phyloP scores from a whole-genome alignment of 257 asterid genomes.

The Thymus quinquecostatus region DNA sequence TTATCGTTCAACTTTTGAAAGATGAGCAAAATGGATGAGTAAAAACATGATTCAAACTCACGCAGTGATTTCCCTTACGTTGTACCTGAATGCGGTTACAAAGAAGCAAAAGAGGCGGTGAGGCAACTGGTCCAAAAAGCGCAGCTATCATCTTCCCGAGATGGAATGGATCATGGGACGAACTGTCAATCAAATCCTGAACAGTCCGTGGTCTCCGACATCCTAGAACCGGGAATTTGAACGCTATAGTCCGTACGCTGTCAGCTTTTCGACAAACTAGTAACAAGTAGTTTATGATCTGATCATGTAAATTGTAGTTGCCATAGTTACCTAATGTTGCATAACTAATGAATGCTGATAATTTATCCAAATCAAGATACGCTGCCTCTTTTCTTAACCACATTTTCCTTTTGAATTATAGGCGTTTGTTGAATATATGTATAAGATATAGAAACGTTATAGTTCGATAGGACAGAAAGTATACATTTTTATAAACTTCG shows the following conservation, averaged over 20 bases:
- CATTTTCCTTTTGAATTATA: too few species aligned
- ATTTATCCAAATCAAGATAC: too few species aligned
- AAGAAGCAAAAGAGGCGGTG: slow-evolving; percentile 73
- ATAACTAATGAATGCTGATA: too few species aligned
- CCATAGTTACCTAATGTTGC: too few species aligned
- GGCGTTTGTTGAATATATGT: too few species aligned
- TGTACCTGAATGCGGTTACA: slow-evolving; percentile 74
- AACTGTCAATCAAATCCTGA: slow-evolving; percentile 55
- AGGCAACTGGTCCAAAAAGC: slow-evolving; percentile 45
- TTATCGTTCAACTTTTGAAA: not conserved
- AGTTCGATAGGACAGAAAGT: too few species aligned
- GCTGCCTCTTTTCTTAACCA: too few species aligned
- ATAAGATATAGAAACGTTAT: too few species aligned
- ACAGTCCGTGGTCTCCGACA: slow-evolving; percentile 18
- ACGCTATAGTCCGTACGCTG: not conserved
- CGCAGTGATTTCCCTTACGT: slow-evolving; percentile 83
- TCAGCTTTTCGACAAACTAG: too few species aligned
- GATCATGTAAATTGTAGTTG: not conserved
- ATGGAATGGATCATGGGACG: slow-evolving; percentile 77
- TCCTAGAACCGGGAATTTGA: not conserved
- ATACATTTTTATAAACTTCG: too few species aligned
- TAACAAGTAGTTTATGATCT: not conserved
- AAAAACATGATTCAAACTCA: not conserved
- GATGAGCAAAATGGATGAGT: not conserved
- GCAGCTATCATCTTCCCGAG: slow-evolving; percentile 53